Percentiles rank a stretch among this genome's conserved stretches.
Evolutionary conservation across 345 rosid genomes (phyloP).

Genomic region (Boechera stricta): DNA sequence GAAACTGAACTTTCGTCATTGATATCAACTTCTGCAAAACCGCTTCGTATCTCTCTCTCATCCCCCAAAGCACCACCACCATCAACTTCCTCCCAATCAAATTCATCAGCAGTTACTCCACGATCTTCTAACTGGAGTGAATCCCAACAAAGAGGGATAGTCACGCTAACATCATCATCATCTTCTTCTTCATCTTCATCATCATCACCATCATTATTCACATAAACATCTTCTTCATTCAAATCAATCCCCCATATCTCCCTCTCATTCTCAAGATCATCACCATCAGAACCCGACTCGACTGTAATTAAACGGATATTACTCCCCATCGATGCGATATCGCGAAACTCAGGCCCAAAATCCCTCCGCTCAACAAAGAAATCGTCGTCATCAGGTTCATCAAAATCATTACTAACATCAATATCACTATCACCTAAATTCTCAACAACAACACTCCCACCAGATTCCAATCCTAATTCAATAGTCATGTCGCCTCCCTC

Average conservation of each 20-base stretch:
- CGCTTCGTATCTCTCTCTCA: slow-evolving; percentile 71
- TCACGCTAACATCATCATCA: slow-evolving; percentile 58
- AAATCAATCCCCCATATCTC: slow-evolving; percentile 49
- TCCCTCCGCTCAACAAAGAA: slow-evolving; percentile 63
- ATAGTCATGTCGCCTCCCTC: slow-evolving; percentile 52
- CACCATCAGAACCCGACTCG: slow-evolving; percentile 59
- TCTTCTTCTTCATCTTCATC: slow-evolving; percentile 36
- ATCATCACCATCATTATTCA: slow-evolving; percentile 29
- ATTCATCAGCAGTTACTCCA: slow-evolving; percentile 68
- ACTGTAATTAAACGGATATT: slow-evolving; percentile 50
- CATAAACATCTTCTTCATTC: slow-evolving; percentile 62
- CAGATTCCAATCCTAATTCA: slow-evolving; percentile 55
- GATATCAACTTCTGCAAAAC: slow-evolving; percentile 59
- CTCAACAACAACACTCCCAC: slow-evolving; percentile 46
- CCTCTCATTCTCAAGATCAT: slow-evolving; percentile 31
- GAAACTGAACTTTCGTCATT: slow-evolving; percentile 60
- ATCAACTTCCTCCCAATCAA: slow-evolving; percentile 97
- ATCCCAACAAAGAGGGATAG: slow-evolving; percentile 72
- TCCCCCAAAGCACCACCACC: slow-evolving; percentile 52
- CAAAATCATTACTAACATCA: slow-evolving; percentile 39
- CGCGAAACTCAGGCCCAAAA: slow-evolving; percentile 48
- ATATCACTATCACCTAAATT: slow-evolving; percentile 39
- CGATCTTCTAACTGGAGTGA: slow-evolving; percentile 70
- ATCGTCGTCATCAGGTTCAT: slow-evolving; percentile 51
- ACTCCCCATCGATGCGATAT: slow-evolving; percentile 36